Percentiles rank a stretch among this genome's conserved stretches.
phyloP scores from a whole-genome alignment of 2,329 filamentous ascomycete genomes.

The Cordyceps cicadae region DNA sequence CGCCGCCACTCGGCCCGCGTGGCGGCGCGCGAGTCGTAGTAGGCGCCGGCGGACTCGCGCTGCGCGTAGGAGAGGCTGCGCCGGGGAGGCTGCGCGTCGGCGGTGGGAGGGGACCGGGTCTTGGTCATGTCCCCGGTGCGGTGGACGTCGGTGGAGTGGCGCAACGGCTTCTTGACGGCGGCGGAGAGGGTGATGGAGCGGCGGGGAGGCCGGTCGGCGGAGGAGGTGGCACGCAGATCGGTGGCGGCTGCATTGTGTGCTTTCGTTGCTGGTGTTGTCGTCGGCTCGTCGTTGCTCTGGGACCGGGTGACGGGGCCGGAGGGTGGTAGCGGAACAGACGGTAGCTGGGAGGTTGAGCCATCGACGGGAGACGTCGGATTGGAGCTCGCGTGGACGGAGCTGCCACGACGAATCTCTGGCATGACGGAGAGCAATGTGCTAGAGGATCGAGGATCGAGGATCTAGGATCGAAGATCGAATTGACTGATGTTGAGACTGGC shows the following conservation, averaged over 20 bases:
- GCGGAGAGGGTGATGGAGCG: slow-evolving; percentile 8
- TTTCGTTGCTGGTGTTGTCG: background rate
- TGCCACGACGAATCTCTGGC: slow-evolving; percentile 10
- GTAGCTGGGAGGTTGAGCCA: background rate
- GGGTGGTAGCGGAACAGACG: background rate
- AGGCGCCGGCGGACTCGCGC: slow-evolving; percentile 26
- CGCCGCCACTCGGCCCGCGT: slow-evolving; percentile 27
- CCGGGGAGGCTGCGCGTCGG: slow-evolving; percentile 16
- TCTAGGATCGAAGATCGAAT: background rate
- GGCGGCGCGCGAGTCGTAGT: slow-evolving; percentile 33
- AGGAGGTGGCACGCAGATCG: background rate
- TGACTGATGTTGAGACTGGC: background rate
- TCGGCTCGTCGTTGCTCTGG: background rate
- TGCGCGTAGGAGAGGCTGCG: slow-evolving; percentile 29
- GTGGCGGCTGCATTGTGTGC: background rate
- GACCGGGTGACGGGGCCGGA: background rate
- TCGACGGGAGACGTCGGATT: background rate
- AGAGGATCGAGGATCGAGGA: background rate
- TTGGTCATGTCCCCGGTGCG: background rate
- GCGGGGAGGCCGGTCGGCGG: background rate
- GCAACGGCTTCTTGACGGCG: background rate
- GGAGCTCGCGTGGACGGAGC: slow-evolving; percentile 10
- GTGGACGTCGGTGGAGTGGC: slow-evolving; percentile 3
- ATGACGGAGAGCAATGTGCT: background rate
- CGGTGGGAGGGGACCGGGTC: background rate